Evolutionary conservation across 805 yeast genomes (phyloP).

Genomic region (Metschnikowia aberdeeniae): DNA sequence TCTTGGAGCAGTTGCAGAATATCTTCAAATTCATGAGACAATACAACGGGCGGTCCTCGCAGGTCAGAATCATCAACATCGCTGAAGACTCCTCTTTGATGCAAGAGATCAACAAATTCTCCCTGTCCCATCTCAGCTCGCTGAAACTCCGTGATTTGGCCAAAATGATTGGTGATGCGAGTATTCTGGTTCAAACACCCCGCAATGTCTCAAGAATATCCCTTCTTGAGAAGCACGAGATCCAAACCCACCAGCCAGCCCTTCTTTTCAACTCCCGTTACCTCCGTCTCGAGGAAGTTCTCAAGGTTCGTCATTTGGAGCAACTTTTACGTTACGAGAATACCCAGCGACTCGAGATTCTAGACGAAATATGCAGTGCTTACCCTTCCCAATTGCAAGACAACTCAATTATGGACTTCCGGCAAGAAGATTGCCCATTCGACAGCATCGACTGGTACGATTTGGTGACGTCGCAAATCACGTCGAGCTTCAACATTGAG

Average conservation of each 20-base stretch:
- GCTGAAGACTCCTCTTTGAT: conserved; percentile 5
- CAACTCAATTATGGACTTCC: conserved; percentile 16
- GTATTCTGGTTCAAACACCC: conserved; percentile 8
- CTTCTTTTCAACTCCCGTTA: conserved; percentile 54
- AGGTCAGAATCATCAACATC: conserved; percentile 33
- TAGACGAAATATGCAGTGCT: conserved; percentile 26
- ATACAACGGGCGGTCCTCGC: conserved; percentile 28
- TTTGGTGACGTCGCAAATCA: conserved; percentile 37
- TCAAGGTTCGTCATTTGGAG: conserved; percentile 26
- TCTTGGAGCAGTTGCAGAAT: conserved; percentile 43
- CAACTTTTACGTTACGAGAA: conserved; percentile 46
- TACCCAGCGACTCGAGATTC: conserved; percentile 36
- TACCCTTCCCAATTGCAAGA: conserved; percentile 24
- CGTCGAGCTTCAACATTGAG: conserved; percentile 42
- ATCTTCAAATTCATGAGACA: conserved; percentile 24
- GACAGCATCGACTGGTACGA: conserved; percentile 46
- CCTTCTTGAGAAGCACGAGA: conserved; percentile 26
- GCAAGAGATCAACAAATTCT: conserved; percentile 5
- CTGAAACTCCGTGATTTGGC: conserved; percentile 50
- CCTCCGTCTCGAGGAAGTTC: conserved; percentile 29
- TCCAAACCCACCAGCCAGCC: conserved; percentile 35
- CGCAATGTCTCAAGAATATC: conserved; percentile 6
- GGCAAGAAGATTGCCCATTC: background rate
- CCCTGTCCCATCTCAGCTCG: conserved; percentile 24
- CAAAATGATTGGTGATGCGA: conserved; percentile 7